Evolutionary conservation across 768 basidiomycete genomes (phyloP).

Genomic region (Lentinula aciculospora): DNA sequence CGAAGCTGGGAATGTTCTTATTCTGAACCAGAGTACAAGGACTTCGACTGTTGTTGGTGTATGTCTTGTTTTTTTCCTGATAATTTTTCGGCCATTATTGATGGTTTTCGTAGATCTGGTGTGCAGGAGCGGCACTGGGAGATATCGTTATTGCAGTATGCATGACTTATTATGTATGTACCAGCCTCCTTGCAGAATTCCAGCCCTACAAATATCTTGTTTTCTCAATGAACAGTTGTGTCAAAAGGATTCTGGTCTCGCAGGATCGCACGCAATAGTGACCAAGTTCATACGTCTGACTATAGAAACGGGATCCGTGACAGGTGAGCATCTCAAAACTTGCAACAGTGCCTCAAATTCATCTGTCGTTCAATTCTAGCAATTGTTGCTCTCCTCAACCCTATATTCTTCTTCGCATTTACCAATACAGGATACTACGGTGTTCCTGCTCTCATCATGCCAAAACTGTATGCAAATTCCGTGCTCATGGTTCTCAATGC

Average conservation of each 20-base stretch:
- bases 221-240: too few relatives aligned
- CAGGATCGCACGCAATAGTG: background rate
- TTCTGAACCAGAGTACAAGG: background rate
- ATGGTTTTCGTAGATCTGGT: background rate
- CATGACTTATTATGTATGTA: slow-evolving; percentile 1
- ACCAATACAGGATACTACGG: slow-evolving; percentile 1
- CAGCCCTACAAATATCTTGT: background rate
- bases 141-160: slow-evolving; percentile 1
- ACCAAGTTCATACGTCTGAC: background rate
- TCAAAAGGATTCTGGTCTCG: background rate
- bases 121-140: background rate
- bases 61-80: background rate
- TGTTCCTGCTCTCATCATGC: slow-evolving; percentile 1
- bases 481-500: slow-evolving; percentile 9
- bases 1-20: background rate
- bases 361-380: too few relatives aligned
- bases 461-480: slow-evolving; percentile 10
- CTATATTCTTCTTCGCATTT: slow-evolving; percentile 6
- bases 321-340: background rate
- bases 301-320: slow-evolving; percentile 6
- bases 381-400: background rate
- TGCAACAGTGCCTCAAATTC: too few relatives aligned
- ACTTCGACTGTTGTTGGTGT: background rate
- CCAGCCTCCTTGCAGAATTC: background rate
- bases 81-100: background rate